phyloP scores from a whole-genome alignment of 2,329 filamentous ascomycete species.

The Coniochaeta hoffmannii region DNA sequence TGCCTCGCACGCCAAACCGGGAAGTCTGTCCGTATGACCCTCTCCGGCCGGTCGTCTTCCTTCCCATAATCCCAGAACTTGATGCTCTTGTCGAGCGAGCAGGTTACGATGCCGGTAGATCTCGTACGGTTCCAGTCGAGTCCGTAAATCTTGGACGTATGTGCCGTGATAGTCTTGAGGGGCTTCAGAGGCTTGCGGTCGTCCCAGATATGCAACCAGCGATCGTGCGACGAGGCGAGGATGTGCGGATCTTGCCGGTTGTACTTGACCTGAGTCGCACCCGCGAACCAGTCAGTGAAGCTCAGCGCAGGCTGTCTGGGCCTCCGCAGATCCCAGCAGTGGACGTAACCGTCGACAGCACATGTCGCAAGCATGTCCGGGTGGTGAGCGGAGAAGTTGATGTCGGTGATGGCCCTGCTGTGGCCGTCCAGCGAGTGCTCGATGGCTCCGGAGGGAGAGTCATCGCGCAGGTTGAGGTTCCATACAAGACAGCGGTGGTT shows the following conservation, averaged over 20 bases:
- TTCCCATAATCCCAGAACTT: slow-evolving; percentile 81
- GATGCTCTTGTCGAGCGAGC: slow-evolving; percentile 84
- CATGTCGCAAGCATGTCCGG: slow-evolving; percentile 85
- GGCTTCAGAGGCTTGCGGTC: slow-evolving; percentile 71
- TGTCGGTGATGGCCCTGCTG: slow-evolving; percentile 85
- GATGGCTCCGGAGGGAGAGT: slow-evolving; percentile 62
- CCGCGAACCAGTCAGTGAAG: slow-evolving; percentile 89
- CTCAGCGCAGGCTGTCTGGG: slow-evolving; percentile 67
- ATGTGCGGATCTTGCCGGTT: slow-evolving; percentile 82
- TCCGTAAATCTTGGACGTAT: slow-evolving; percentile 90
- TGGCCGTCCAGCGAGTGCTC: slow-evolving; percentile 81
- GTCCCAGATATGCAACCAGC: slow-evolving; percentile 85
- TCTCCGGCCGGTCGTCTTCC: slow-evolving; percentile 58
- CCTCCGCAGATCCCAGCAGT: slow-evolving; percentile 81
- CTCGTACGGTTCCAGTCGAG: slow-evolving; percentile 86
- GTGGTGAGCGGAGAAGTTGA: slow-evolving; percentile 92
- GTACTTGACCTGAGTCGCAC: slow-evolving; percentile 92
- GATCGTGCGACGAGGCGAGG: slow-evolving; percentile 84
- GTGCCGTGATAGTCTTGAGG: slow-evolving; percentile 76
- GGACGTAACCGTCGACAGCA: slow-evolving; percentile 86
- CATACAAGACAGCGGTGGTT: slow-evolving; percentile 92
- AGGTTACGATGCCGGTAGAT: slow-evolving; percentile 68
- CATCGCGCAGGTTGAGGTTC: slow-evolving; percentile 77
- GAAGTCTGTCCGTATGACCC: slow-evolving; percentile 73
- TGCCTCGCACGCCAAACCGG: slow-evolving; percentile 89